Evolutionary conservation across 129 eudicot genomes (phyloP), one percentile per base, ranked within the genome.

Genomic region (Logfia minima): DNA sequence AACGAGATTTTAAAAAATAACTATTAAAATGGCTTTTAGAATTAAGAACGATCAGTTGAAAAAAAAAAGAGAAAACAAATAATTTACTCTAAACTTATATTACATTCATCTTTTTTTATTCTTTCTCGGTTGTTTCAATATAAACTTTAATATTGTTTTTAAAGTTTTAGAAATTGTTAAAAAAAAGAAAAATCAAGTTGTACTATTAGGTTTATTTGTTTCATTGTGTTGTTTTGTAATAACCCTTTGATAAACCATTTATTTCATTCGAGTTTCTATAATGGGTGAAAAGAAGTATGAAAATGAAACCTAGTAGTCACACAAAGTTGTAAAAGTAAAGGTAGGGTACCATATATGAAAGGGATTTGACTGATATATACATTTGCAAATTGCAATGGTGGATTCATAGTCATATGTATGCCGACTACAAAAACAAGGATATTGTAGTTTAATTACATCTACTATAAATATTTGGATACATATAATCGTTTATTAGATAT

Each of bases 361-460:
- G 23, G 48, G 51, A 66, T 66, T 35, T 8, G n/a, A 64, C 4
- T n/a, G 71, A n/a, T 35, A 6, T 32, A 32, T 23, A 66, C 51
- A 21, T 66, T 18, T 41, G 10, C 17, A 43, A 34, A 17, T 18
- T 41, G 10, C 17, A 43, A 66, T 66, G 70, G 71, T 66, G 71
- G 48, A 66, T 66, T 32, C 23, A 66, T 66, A 32, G 41, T 66
- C 70, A 66, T 18, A 66, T 23, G 14, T 26, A 32, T 66, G 70
- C 8, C 28, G 52, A 66, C 51, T 34, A 32, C 70, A 31, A 32
- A 31, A 26, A 32, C 4, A 8, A 31, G 6, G 26, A 35, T 3
- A 66, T 63, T 1, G 34, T 63, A 23, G 1, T 63, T 26, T 41
- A 41, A 41, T 41, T 41, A 41, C 48, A 41, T 41, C 48, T 41